Evolutionary conservation across 148 eudicot genomes (phyloP).

Genomic region (Fagopyrum homotropicum): DNA sequence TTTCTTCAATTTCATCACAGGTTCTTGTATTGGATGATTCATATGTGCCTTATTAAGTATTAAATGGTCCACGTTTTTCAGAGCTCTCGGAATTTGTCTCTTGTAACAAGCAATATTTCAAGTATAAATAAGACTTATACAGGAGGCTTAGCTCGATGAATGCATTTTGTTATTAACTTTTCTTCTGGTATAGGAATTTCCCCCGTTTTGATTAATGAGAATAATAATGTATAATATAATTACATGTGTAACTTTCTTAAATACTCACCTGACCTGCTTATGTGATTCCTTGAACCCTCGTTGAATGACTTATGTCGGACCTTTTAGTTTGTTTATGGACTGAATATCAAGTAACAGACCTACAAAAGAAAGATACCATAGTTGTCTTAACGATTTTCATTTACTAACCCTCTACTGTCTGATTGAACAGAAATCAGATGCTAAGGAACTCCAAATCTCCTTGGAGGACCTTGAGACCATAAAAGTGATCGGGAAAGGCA

Average conservation of each 20-base stretch:
- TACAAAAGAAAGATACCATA: background rate
- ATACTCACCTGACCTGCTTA: background rate
- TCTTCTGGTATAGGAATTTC: background rate
- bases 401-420: slow-evolving; percentile 9
- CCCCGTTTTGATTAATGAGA: background rate
- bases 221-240: background rate
- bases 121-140: background rate
- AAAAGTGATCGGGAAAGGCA: slow-evolving; percentile 94
- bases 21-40: background rate
- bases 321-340: background rate
- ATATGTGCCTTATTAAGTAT: background rate
- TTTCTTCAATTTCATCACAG: background rate
- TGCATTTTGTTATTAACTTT: background rate
- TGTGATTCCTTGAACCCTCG: background rate
- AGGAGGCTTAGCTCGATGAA: background rate
- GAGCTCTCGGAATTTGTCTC: background rate
- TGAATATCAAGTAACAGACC: background rate
- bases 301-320: background rate
- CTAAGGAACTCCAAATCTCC: slow-evolving; percentile 69
- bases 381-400: background rate
- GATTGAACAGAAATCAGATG: slow-evolving; percentile 56
- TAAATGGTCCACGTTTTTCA: background rate
- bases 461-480: slow-evolving; percentile 95
- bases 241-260: background rate
- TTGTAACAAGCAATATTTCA: background rate